Evolutionary conservation across 2,329 filamentous ascomycete genomes (phyloP).

Genomic region (Emergomyces orientalis): DNA sequence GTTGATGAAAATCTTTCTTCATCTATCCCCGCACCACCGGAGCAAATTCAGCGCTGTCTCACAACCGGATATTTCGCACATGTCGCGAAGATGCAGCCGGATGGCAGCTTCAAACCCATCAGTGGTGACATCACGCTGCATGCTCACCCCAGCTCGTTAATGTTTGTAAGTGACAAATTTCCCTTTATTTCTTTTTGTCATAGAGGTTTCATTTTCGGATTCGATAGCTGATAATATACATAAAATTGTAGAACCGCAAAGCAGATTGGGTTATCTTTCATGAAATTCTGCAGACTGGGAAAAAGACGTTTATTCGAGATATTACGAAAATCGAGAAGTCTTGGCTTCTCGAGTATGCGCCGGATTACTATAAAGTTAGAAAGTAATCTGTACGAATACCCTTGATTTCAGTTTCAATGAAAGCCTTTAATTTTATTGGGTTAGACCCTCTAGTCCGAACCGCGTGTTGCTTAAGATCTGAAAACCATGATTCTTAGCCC

Average conservation of each 20-base stretch:
- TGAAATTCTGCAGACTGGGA: conserved; percentile 79
- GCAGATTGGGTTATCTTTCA: conserved; percentile 95
- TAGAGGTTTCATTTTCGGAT: not conserved
- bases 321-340: conserved; percentile 85
- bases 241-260: conserved; percentile 58
- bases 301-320: conserved; percentile 84
- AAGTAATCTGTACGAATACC: conserved; percentile 6
- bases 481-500: not conserved
- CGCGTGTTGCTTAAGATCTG: not conserved
- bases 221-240: conserved; percentile 3
- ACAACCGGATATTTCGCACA: conserved; percentile 89
- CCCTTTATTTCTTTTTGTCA: not conserved
- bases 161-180: conserved; percentile 55
- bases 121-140: conserved; percentile 67
- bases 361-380: conserved; percentile 64
- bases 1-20: conserved; percentile 50
- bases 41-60: conserved; percentile 74
- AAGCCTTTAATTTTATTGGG: not conserved
- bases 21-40: conserved; percentile 37
- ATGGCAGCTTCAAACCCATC: conserved; percentile 83
- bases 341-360: conserved; percentile 86
- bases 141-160: conserved; percentile 82
- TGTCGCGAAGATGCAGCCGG: conserved; percentile 84
- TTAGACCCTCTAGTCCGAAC: not conserved
- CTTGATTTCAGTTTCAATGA: not conserved